Percentiles rank a stretch among this genome's conserved stretches.
Conservation (phyloP, 257 asterid genomes). For the Solanum microdontum region DNA sequence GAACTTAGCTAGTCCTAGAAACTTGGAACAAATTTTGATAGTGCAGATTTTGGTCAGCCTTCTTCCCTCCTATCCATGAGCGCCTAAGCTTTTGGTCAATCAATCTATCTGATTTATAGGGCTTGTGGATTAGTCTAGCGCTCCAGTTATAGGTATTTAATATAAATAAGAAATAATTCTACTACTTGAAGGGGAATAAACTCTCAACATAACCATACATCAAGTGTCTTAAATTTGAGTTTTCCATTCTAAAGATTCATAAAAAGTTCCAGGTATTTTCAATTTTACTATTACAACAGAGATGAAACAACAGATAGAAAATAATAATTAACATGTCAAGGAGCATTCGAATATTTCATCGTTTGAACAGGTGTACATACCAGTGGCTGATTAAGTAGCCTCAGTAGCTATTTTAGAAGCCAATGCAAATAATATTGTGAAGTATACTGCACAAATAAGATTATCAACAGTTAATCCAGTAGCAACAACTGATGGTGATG, state of each 20-base stretch:
- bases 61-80: no score
- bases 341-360: no score
- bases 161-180: not conserved
- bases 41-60: no score
- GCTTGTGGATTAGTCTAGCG: no score
- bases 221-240: not conserved
- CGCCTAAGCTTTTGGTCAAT: no score
- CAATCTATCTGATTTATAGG: no score
- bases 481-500: slow-evolving; percentile 71
- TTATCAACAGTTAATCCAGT: slow-evolving; percentile 94
- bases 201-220: not conserved
- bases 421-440: no score
- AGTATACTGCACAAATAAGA: slow-evolving; percentile 11
- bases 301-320: not conserved
- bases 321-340: not conserved
- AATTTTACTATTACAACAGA: not conserved
- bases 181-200: not conserved
- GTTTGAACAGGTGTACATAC: no score
- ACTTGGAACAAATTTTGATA: no score
- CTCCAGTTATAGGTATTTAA: not conserved
- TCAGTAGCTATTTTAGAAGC: no score
- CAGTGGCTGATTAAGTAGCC: no score
- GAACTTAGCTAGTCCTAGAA: no score
- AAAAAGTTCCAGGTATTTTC: not conserved
- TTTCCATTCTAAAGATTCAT: not conserved